Base-by-base conservation (phyloP, 345 rosid genomes). In the Theobroma cacao region DNA sequence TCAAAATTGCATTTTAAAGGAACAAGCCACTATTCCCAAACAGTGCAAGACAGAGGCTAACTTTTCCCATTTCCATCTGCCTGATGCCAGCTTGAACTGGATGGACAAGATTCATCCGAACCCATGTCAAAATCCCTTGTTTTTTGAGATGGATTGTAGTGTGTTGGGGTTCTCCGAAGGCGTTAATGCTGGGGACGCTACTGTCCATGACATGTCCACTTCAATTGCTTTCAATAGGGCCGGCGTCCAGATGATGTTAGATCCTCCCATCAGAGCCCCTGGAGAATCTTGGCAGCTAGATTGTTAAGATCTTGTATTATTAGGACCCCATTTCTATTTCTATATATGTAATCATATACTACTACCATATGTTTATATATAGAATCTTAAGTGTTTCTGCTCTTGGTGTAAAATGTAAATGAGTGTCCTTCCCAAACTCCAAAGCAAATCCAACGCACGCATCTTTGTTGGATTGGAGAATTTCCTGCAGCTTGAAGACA, bases 41-140 rank as follows among this genome's bases (percentile, higher is more conserved):
- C 90, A 89, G 77, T 88, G 89, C 83, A 94, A 89, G 84, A 84
- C 88, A 75, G 97, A 91, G 72, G 80, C 79, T 3, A 86, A 63
- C 80, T 84, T 82, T 87, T 84, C 87, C 81, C 81, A 79, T 78
- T 81, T 78, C 77, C 92, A 88, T 76, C 83, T 22, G 28, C 38
- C 79, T 55, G 85, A 79, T 73, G 84, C 75, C 36, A 80, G 73
- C 83, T 66, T 85, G 53, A 70, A 72, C 72, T 81, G 87, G 81
- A 66, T 81, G 78, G 86, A 89, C 36, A 89, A 79, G 82, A 78
- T 78, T 71, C 80, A 83, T 15, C 73, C 75, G 47, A 82, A 64
- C 75, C 77, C 84, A 33, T 81, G 33, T 80, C 85, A 83, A n/a
- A 87, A 84, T 62, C 88, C 92, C 71, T 70, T 91, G 84, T 82